Evolutionary conservation across 2,329 filamentous ascomycete species (phyloP).

Genomic region (Scytalidium lignicola): DNA sequence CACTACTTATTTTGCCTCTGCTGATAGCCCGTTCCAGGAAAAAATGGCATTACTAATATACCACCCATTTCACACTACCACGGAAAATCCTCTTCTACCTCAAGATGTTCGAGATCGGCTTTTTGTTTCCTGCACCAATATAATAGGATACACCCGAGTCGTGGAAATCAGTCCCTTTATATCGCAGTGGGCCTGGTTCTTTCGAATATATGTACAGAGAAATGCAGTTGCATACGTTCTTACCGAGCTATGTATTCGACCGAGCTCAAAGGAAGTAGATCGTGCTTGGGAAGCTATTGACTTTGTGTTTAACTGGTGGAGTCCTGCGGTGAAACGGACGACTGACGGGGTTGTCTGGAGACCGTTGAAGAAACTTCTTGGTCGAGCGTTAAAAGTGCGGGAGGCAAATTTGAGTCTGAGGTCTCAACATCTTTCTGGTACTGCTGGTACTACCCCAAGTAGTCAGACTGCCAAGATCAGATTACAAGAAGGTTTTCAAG

Average conservation of each 20-base stretch:
- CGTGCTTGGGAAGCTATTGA: neutral
- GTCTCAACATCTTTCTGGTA: neutral
- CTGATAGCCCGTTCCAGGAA: neutral
- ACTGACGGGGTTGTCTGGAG: conserved; percentile 47
- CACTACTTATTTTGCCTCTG: neutral
- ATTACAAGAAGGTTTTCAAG: too few relatives aligned
- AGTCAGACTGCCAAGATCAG: too few relatives aligned
- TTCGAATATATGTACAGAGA: neutral
- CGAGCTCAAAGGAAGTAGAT: neutral
- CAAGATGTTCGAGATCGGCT: neutral
- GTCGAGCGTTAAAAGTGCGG: conserved; percentile 33
- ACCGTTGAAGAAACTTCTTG: conserved; percentile 47
- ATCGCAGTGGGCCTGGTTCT: neutral
- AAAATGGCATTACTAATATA: neutral
- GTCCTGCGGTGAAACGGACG: conserved; percentile 42
- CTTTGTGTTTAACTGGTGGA: conserved; percentile 25
- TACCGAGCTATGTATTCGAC: conserved; percentile 3
- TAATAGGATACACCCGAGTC: neutral
- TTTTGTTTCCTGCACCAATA: neutral
- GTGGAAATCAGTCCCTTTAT: neutral
- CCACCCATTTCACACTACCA: neutral
- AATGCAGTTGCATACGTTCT: conserved; percentile 7
- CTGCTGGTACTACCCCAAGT: neutral
- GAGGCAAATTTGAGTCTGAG: neutral
- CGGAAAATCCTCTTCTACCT: neutral